phyloP scores from a whole-genome alignment of 2,329 filamentous ascomycete genomes.

The Ilyonectria robusta region DNA sequence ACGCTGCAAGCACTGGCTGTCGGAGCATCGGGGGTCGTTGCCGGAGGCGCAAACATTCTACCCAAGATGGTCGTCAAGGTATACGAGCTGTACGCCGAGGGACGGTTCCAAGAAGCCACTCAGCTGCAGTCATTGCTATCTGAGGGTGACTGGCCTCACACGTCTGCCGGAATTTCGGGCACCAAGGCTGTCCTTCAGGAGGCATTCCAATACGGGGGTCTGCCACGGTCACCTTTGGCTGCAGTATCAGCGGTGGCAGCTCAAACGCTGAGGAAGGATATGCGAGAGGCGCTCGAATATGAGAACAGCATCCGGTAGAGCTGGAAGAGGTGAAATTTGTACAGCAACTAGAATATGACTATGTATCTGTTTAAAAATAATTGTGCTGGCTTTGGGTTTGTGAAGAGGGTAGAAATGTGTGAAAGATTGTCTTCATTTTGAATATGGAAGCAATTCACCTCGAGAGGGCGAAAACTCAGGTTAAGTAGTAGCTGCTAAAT shows the following conservation, averaged over 20 bases:
- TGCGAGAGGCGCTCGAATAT: background rate
- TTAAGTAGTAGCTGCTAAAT: no score
- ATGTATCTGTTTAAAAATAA: no score
- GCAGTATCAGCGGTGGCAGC: background rate
- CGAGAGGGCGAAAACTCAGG: no score
- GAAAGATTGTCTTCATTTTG: no score
- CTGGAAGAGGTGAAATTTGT: background rate
- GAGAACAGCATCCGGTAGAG: background rate
- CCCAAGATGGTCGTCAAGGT: slow-evolving; percentile 75
- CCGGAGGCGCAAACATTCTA: slow-evolving; percentile 79
- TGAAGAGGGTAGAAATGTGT: no score
- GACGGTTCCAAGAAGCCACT: slow-evolving; percentile 57
- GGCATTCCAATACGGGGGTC: slow-evolving; percentile 75
- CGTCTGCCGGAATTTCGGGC: slow-evolving; percentile 76
- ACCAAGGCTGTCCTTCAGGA: slow-evolving; percentile 75
- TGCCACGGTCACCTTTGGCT: slow-evolving; percentile 55
- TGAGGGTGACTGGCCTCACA: slow-evolving; percentile 77
- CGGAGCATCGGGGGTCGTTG: slow-evolving; percentile 79
- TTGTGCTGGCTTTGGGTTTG: no score
- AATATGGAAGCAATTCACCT: no score
- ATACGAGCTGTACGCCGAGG: slow-evolving; percentile 71
- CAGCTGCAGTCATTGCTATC: slow-evolving; percentile 75
- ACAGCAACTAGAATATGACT: background rate
- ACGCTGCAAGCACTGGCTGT: slow-evolving; percentile 56
- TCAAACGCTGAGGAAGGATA: background rate